Percentiles rank a stretch among this genome's conserved stretches.
Conservation (phyloP, 2,329 filamentous ascomycete genomes). For the Colletotrichum phormii region DNA sequence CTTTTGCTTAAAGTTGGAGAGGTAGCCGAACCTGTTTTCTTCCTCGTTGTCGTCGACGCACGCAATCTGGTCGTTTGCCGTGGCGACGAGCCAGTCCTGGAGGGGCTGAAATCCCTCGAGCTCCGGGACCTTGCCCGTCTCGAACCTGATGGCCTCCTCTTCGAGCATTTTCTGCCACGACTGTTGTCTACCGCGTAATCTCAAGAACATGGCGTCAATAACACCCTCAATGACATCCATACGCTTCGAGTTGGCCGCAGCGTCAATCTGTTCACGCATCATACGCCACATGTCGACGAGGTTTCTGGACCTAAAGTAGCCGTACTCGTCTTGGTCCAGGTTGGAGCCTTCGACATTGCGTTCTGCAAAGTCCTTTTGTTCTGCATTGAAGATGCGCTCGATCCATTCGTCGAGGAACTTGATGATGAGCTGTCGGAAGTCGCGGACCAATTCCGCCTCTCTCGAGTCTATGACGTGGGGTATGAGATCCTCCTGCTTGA, state of each 20-base stretch:
- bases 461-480: constrained; percentile 93
- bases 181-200: constrained; percentile 84
- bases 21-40: constrained; percentile 80
- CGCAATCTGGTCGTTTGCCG: constrained; percentile 98
- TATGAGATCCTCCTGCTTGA: constrained; percentile 78
- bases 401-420: constrained; percentile 98
- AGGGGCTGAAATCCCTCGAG: constrained; percentile 80
- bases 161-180: constrained; percentile 91
- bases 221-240: constrained; percentile 94
- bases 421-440: constrained; percentile 96
- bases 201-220: constrained; percentile 93
- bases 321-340: constrained; percentile 88
- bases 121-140: constrained; percentile 64
- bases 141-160: constrained; percentile 83
- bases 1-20: constrained; percentile 86
- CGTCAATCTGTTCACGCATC: constrained; percentile 91
- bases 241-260: constrained; percentile 85
- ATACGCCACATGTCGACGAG: constrained; percentile 97
- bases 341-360: constrained; percentile 79
- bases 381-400: constrained; percentile 87
- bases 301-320: constrained; percentile 91
- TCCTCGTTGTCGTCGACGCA: constrained; percentile 95
- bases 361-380: constrained; percentile 83
- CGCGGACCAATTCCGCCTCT: constrained; percentile 88
- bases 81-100: constrained; percentile 96